These are phyloP conservation scores for Suillus clintonianus DNA, from an alignment of 768 basidiomycete species.

Conservation along the genomic window DNA sequence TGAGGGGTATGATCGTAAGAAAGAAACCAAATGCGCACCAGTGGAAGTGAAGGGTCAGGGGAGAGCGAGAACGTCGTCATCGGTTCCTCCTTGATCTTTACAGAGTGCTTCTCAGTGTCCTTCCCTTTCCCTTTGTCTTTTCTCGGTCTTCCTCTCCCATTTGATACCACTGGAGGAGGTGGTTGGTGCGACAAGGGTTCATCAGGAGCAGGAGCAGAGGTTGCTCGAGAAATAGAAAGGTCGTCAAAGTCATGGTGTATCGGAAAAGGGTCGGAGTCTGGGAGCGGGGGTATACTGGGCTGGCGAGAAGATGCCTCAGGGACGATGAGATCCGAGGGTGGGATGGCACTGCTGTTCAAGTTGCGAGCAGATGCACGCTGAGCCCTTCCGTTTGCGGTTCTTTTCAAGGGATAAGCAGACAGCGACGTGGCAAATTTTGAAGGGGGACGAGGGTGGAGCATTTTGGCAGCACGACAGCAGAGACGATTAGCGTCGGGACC, in stretches of 20 bases:
- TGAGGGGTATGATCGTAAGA: conserved; percentile 18
- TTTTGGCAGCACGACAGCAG: conserved; percentile 15
- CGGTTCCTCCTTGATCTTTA: conserved; percentile 51
- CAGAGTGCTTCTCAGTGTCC: conserved; percentile 35
- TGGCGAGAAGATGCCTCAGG: conserved; percentile 42
- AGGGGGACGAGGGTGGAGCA: conserved; percentile 28
- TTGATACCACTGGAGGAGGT: conserved; percentile 2
- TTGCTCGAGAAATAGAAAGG: conserved; percentile 61
- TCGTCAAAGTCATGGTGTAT: conserved; percentile 62
- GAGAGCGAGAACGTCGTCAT: conserved; percentile 35
- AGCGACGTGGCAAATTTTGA: conserved; percentile 10
- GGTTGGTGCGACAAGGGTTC: conserved; percentile 17
- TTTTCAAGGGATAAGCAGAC: conserved; percentile 26
- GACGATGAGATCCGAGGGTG: conserved; percentile 38
- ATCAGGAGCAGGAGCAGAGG: conserved; percentile 43
- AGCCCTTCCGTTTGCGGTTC: conserved; percentile 64
- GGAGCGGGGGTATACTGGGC: conserved; percentile 40
- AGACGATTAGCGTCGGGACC: conserved; percentile 13
- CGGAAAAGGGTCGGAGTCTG: conserved; percentile 54
- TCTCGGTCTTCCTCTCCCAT: conserved; percentile 31
- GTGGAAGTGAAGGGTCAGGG: conserved; percentile 33
- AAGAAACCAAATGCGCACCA: conserved; percentile 33
- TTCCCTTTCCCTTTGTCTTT: conserved; percentile 53
- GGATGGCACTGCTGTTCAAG: conserved; percentile 45
- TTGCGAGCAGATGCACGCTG: conserved; percentile 73